These are phyloP conservation scores for Volvariella volvacea DNA, from an alignment of 1,284 basidiomycete genomes.

Conservation along the genomic window DNA sequence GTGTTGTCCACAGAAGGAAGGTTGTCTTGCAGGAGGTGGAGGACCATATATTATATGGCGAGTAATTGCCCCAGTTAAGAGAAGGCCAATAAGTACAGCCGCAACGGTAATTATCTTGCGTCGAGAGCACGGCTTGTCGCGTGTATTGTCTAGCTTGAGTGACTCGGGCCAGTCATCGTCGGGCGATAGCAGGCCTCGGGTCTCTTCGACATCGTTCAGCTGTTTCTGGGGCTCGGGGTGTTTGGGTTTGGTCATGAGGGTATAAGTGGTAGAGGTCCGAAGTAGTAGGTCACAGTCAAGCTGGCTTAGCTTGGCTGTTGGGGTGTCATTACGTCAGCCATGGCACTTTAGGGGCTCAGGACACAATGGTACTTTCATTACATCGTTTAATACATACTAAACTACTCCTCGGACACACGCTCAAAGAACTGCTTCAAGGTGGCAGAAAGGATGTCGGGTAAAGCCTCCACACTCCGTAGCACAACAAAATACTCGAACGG, in stretches of 20 bases:
- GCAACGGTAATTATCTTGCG: slow-evolving; percentile 29
- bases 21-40: slow-evolving; percentile 16
- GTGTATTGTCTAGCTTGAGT: slow-evolving; percentile 11
- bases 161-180: slow-evolving; percentile 2
- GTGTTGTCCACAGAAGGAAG: slow-evolving; percentile 28
- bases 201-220: slow-evolving; percentile 10
- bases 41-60: slow-evolving; percentile 24
- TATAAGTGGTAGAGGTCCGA: not conserved
- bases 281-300: not conserved
- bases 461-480: slow-evolving; percentile 82
- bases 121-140: slow-evolving; percentile 23
- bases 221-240: not conserved
- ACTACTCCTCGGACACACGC: slow-evolving; percentile 62
- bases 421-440: slow-evolving; percentile 93
- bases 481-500: slow-evolving; percentile 99
- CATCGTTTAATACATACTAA: slow-evolving; percentile 4
- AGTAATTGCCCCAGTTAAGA: slow-evolving; percentile 36
- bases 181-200: slow-evolving; percentile 11
- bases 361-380: not conserved
- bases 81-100: slow-evolving; percentile 30
- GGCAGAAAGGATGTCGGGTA: slow-evolving; percentile 89
- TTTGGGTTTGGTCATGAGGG: not conserved
- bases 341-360: not conserved
- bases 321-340: not conserved
- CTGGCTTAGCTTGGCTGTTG: too few species aligned